These are phyloP conservation scores for Microsporum ferrugineum DNA, from an alignment of 2,329 filamentous ascomycete genomes.

Conservation along the genomic window DNA sequence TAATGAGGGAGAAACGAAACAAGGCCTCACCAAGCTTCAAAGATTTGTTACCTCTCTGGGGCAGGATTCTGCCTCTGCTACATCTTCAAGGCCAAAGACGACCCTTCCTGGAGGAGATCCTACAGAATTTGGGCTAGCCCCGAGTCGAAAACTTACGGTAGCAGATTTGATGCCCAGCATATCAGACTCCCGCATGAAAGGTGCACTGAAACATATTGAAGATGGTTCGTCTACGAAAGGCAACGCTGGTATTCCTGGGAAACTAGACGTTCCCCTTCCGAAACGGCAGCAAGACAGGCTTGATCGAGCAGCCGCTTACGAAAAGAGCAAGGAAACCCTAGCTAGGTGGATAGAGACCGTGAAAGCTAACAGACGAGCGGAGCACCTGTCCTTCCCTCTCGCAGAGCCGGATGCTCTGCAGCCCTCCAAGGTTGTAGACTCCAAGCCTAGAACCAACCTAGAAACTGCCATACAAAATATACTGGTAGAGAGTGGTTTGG, in stretches of 20 bases:
- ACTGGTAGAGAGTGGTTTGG: slow-evolving; percentile 74
- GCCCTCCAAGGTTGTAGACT: slow-evolving; percentile 44
- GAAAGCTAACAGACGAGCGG: slow-evolving; percentile 81
- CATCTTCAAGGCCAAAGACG: slow-evolving; percentile 23
- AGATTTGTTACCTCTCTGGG: slow-evolving; percentile 57
- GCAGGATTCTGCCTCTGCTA: slow-evolving; percentile 27
- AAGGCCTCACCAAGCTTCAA: slow-evolving; percentile 53
- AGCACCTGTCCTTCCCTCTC: slow-evolving; percentile 80
- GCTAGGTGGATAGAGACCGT: slow-evolving; percentile 91
- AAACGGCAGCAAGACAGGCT: slow-evolving; percentile 78
- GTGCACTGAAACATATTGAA: slow-evolving; percentile 61
- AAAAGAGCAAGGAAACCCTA: slow-evolving; percentile 83
- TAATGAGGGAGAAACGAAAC: slow-evolving; percentile 37
- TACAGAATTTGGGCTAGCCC: slow-evolving; percentile 47
- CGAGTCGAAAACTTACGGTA: slow-evolving; percentile 58
- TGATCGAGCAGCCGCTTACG: slow-evolving; percentile 70
- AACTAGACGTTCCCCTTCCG: slow-evolving; percentile 69
- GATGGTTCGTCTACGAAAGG: slow-evolving; percentile 33
- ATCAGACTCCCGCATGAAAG: slow-evolving; percentile 64
- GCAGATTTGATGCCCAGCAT: slow-evolving; percentile 63
- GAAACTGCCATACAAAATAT: slow-evolving; percentile 80
- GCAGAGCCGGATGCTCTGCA: slow-evolving; percentile 54
- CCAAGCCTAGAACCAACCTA: slow-evolving; percentile 63
- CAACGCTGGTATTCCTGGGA: slow-evolving; percentile 48
- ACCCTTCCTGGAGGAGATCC: slow-evolving; percentile 52